These are phyloP conservation scores for Phytophthora pini DNA, from an alignment of 352 stramenopile genomes.

Conservation along the genomic window DNA sequence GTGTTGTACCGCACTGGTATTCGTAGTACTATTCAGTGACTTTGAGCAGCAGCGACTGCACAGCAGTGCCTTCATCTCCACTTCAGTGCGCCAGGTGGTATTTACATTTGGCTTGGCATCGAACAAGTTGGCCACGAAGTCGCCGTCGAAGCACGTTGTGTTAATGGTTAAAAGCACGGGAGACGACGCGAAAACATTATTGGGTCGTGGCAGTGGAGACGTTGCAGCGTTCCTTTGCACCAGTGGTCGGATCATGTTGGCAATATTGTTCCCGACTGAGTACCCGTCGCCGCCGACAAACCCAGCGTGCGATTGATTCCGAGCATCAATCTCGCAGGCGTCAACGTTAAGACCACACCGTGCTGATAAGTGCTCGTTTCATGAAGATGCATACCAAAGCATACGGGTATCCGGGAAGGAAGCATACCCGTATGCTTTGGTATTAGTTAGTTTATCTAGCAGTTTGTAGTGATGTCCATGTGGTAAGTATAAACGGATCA, in stretches of 20 bases:
- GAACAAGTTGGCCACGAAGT: constrained; percentile 16
- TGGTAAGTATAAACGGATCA: too few relatives aligned
- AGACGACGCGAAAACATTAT: constrained; percentile 16
- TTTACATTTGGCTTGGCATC: neutral
- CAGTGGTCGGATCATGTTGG: constrained; percentile 9
- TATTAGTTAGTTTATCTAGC: too few relatives aligned
- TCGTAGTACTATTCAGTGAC: constrained; percentile 28
- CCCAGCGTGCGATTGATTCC: too few relatives aligned
- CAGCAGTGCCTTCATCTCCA: constrained; percentile 9
- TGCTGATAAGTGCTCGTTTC: too few relatives aligned
- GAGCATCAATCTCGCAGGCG: too few relatives aligned
- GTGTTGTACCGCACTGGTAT: constrained; percentile 21
- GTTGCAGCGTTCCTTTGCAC: constrained; percentile 20
- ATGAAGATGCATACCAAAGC: too few relatives aligned
- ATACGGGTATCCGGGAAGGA: too few relatives aligned
- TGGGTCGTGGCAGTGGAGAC: constrained; percentile 4
- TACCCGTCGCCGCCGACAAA: too few relatives aligned
- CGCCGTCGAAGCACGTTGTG: constrained; percentile 7
- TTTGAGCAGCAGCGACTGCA: constrained; percentile 35
- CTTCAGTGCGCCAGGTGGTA: neutral
- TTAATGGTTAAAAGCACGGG: constrained; percentile 2
- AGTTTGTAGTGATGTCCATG: too few relatives aligned
- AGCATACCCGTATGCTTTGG: too few relatives aligned
- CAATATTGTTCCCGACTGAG: too few relatives aligned
- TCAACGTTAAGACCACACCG: too few relatives aligned